These are phyloP conservation scores for Lepidium sativum DNA, from an alignment of 345 rosid species.

Conservation along the genomic window DNA sequence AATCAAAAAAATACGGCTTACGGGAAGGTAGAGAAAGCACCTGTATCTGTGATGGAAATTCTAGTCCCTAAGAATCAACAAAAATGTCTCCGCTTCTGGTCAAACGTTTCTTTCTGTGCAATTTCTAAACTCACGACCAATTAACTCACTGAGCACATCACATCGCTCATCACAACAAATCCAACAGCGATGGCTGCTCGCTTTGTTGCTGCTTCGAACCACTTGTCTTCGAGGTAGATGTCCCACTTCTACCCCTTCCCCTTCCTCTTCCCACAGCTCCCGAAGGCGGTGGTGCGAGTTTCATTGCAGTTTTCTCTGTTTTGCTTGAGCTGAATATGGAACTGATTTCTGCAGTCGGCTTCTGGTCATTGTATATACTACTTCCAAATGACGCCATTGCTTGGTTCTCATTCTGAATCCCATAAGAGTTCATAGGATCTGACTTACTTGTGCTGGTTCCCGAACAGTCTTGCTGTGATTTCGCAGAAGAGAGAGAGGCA, in stretches of 20 bases:
- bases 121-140: not conserved
- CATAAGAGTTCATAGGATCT: constrained; percentile 38
- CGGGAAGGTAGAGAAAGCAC: constrained; percentile 1
- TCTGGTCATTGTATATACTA: constrained; percentile 27
- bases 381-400: constrained; percentile 29
- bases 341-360: constrained; percentile 50
- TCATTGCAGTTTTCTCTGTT: constrained; percentile 52
- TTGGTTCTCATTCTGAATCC: constrained; percentile 50
- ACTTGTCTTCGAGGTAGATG: constrained; percentile 33
- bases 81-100: not conserved
- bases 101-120: not conserved
- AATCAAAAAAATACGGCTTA: not conserved
- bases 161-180: constrained; percentile 39
- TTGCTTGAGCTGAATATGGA: constrained; percentile 66
- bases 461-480: constrained; percentile 29
- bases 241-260: constrained; percentile 39
- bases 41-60: not conserved
- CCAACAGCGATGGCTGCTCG: constrained; percentile 57
- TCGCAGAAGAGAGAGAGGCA: constrained; percentile 29
- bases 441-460: constrained; percentile 13
- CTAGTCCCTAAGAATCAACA: constrained; percentile 1
- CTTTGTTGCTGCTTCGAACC: constrained; percentile 39
- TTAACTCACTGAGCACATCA: constrained; percentile 6
- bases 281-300: constrained; percentile 83
- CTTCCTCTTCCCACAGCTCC: constrained; percentile 71